Evolutionary conservation across 2,329 filamentous ascomycete genomes (phyloP), one percentile per base, ranked within the genome.

Genomic region (Aspergillus novofumigatus): DNA sequence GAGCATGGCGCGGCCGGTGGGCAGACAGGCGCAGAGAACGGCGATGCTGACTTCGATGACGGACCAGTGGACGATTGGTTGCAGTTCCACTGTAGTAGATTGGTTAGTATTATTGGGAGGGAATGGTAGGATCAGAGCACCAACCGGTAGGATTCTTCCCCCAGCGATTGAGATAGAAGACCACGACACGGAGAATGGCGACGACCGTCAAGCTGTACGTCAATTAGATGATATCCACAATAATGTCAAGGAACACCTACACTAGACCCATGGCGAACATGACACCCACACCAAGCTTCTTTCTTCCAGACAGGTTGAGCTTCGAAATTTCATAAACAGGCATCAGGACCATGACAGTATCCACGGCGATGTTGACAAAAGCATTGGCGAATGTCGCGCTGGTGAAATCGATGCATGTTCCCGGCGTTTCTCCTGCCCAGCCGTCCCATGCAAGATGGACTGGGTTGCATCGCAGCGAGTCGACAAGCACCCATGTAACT

Each of bases 11-110:
- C 67, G 57, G 38, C 61, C 61, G 28, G 67, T 60, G 26, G 67
- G 67, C 1, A 69, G 51, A 45, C 67, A 69, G 11, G 67, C 66
- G 26, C 65, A 68, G 50, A 69, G 51, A 11, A 69, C 54, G 8
- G 67, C 62, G 32, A 69, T 66, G 25, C 67, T 63, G 26, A 56
- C 56, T 53, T 69, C 67, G 38, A 69, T 67, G 14, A 69, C 62
- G 6, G 67, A 68, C 67, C 67, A 69, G 55, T 65, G 61, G 26
- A 65, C 62, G 14, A 69, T 59, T 2, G 67, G 65, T n/a, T 65
- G 62, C 32, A 69, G 50, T 21, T 65, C 62, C 4, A 60, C 53
- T 52, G 49, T 49, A 10, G 9, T 6, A 32, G 7, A 14, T 8
- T 7, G 7, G 41, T 52, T 49, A 49, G 21, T 38, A 14, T 11